These are phyloP conservation scores for Saccharum officinarum DNA, from an alignment of 176 grass and related monocot species.

Conservation along the genomic window DNA sequence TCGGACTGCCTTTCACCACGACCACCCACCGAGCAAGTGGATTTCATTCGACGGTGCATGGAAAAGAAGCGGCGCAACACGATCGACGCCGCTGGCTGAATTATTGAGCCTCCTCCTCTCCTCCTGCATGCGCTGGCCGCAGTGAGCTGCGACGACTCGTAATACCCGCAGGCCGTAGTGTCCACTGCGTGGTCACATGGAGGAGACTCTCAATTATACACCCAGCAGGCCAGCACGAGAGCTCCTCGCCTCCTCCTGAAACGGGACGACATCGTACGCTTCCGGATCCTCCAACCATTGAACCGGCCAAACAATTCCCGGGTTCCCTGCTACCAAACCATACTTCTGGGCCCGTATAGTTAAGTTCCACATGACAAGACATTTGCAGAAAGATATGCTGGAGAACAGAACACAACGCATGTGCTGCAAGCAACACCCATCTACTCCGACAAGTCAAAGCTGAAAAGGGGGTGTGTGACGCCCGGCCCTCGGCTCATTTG, in stretches of 20 bases:
- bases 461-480: neutral
- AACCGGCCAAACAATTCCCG: neutral
- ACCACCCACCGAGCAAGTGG: neutral
- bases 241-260: neutral
- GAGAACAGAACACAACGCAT: neutral
- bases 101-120: neutral
- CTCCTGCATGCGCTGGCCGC: neutral
- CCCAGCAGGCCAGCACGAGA: neutral
- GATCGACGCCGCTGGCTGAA: neutral
- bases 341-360: neutral
- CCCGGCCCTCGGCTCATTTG: neutral
- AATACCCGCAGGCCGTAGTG: neutral
- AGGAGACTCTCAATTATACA: neutral
- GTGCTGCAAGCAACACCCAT: neutral
- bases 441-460: neutral
- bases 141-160: neutral
- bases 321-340: neutral
- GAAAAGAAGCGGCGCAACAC: neutral
- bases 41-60: neutral
- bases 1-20: neutral
- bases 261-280: neutral
- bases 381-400: too few relatives aligned
- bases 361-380: too few relatives aligned
- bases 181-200: conserved; percentile 21
- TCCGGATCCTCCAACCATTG: neutral